Evolutionary conservation across 352 stramenopile species (phyloP).

Genomic region (Pythium plurisporium): DNA sequence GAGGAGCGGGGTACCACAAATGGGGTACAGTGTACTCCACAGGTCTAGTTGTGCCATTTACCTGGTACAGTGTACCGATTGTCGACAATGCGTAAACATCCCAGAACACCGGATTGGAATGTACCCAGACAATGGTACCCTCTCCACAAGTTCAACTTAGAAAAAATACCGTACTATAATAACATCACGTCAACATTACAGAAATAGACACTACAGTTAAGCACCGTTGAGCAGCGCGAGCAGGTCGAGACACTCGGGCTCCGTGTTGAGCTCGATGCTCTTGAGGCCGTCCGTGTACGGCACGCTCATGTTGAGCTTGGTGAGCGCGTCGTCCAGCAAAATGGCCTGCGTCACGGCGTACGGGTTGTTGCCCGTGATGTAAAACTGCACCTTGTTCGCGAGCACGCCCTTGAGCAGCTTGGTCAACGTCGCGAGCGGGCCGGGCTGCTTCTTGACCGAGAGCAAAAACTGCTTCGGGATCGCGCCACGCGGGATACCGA

Average conservation of each 20-base stretch:
- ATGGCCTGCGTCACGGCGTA: slow-evolving; percentile 17
- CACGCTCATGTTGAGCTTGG: slow-evolving; percentile 59
- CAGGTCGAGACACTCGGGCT: slow-evolving; percentile 82
- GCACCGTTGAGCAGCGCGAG: slow-evolving; percentile 85
- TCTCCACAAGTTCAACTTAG: too few relatives aligned
- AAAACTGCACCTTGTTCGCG: slow-evolving; percentile 36
- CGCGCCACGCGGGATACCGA: slow-evolving; percentile 12
- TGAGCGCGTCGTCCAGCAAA: slow-evolving; percentile 14
- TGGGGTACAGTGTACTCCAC: background rate
- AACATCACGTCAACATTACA: too few relatives aligned
- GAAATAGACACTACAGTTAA: too few relatives aligned
- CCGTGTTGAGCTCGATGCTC: slow-evolving; percentile 69
- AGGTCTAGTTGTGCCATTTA: background rate
- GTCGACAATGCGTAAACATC: too few relatives aligned
- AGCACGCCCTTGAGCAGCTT: slow-evolving; percentile 55
- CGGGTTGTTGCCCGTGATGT: slow-evolving; percentile 45
- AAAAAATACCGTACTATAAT: too few relatives aligned
- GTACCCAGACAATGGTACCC: too few relatives aligned
- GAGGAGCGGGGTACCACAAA: background rate
- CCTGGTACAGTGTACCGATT: background rate
- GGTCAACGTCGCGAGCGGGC: background rate
- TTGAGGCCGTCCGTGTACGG: slow-evolving; percentile 34
- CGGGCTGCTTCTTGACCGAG: slow-evolving; percentile 19
- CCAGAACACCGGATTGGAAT: too few relatives aligned
- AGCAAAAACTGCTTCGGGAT: slow-evolving; percentile 15